phyloP scores from a whole-genome alignment of 2,329 filamentous ascomycete genomes.

The Dactylellina haptotyla region DNA sequence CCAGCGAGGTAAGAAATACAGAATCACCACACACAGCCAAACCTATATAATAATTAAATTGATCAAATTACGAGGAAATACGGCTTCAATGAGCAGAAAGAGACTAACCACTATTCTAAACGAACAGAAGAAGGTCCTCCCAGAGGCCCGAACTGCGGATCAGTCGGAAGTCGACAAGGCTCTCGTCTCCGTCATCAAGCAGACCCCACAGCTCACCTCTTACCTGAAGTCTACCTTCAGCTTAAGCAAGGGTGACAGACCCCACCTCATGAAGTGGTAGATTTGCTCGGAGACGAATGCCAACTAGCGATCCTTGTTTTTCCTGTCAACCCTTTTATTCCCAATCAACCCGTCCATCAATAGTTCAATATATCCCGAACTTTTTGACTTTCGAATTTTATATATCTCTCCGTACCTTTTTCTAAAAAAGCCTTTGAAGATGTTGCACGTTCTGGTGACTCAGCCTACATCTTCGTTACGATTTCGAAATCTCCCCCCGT shows the following conservation, averaged over 20 bases:
- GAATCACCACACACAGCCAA: not conserved
- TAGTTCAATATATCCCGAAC: slow-evolving; percentile 55
- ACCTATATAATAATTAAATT: not conserved
- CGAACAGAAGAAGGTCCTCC: slow-evolving; percentile 92
- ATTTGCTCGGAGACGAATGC: slow-evolving; percentile 59
- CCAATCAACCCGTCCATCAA: slow-evolving; percentile 27
- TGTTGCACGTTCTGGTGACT: slow-evolving; percentile 36
- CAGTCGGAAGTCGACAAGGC: slow-evolving; percentile 99
- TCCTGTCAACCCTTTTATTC: slow-evolving; percentile 35
- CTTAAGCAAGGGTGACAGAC: slow-evolving; percentile 99
- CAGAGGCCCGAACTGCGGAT: slow-evolving; percentile 90
- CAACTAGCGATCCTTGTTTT: slow-evolving; percentile 51
- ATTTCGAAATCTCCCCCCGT: slow-evolving; percentile 20
- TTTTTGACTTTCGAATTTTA: slow-evolving; percentile 25
- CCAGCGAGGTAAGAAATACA: slow-evolving; percentile 47
- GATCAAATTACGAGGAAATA: not conserved
- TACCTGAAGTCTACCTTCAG: slow-evolving; percentile 97
- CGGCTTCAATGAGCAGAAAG: not conserved
- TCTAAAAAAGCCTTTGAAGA: slow-evolving; percentile 34
- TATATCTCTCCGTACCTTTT: slow-evolving; percentile 44
- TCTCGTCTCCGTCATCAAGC: slow-evolving; percentile 95
- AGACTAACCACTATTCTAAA: slow-evolving; percentile 60
- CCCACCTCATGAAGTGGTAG: slow-evolving; percentile 99
- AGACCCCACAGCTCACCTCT: slow-evolving; percentile 90
- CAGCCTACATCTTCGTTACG: slow-evolving; percentile 24